Evolutionary conservation across 306 rosid genomes (phyloP).

Genomic region (Quercus rubra): DNA sequence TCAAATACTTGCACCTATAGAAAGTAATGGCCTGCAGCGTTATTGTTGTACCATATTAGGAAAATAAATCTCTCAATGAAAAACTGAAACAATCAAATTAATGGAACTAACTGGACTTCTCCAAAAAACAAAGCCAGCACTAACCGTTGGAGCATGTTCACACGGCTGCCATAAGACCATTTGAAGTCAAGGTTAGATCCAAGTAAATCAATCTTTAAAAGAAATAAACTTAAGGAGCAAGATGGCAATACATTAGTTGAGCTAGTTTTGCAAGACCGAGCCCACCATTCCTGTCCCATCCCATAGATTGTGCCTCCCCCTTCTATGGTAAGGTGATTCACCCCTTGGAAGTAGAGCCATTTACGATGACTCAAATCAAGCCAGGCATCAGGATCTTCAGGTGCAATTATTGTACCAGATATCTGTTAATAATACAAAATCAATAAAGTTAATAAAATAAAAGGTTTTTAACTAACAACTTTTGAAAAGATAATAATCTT

Average conservation of each 20-base stretch:
- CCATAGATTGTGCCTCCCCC: slow-evolving; percentile 87
- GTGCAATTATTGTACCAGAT: slow-evolving; percentile 68
- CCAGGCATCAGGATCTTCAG: slow-evolving; percentile 69
- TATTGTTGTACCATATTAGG: slow-evolving; percentile 26
- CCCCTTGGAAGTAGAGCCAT: slow-evolving; percentile 70
- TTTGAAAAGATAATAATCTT: not conserved
- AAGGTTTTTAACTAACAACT: not conserved
- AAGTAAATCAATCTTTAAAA: slow-evolving; percentile 16
- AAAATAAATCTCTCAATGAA: not conserved
- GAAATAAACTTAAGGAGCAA: slow-evolving; percentile 21
- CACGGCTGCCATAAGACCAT: slow-evolving; percentile 72
- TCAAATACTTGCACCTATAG: slow-evolving; percentile 70
- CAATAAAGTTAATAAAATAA: slow-evolving; percentile 3
- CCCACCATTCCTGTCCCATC: slow-evolving; percentile 94
- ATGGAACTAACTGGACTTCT: slow-evolving; percentile 11
- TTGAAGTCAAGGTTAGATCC: slow-evolving; percentile 19
- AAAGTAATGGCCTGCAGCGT: slow-evolving; percentile 75
- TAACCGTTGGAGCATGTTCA: slow-evolving; percentile 78
- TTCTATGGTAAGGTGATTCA: slow-evolving; percentile 66
- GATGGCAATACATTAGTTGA: slow-evolving; percentile 50
- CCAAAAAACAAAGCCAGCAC: slow-evolving; percentile 22
- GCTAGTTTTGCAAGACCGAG: slow-evolving; percentile 76
- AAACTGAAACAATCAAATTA: not conserved
- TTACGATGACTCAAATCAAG: slow-evolving; percentile 48
- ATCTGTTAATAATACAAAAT: slow-evolving; percentile 40